A percentile compares a stretch with the other conserved stretches of the same genome.
These are phyloP conservation scores for Pelargonium citronellum DNA, from an alignment of 441 rosid species.

Conservation along the genomic window DNA sequence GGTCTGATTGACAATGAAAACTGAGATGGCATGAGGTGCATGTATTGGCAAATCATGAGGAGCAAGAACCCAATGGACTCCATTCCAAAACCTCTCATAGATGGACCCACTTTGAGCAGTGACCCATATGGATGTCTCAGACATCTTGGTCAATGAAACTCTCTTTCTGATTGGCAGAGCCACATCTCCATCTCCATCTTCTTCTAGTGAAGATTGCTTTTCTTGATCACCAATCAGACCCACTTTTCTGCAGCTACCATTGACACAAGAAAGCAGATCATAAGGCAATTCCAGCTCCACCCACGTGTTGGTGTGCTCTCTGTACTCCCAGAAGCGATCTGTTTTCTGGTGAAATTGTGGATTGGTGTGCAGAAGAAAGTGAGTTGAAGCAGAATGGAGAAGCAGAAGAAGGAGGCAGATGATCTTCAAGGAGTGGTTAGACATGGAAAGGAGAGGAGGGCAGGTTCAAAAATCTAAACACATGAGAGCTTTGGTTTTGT, in stretches of 20 bases:
- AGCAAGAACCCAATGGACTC: slow-evolving; percentile 65
- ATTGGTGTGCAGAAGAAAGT: slow-evolving; percentile 32
- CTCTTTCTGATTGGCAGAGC: slow-evolving; percentile 51
- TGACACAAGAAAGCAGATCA: slow-evolving; percentile 51
- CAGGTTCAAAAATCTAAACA: no score
- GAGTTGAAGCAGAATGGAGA: slow-evolving; percentile 29
- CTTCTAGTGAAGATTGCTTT: slow-evolving; percentile 21
- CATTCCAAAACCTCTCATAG: slow-evolving; percentile 74
- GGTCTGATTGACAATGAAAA: slow-evolving; percentile 52
- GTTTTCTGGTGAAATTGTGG: slow-evolving; percentile 50
- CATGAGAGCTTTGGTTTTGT: no score
- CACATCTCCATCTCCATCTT: slow-evolving; percentile 22
- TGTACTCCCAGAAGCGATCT: slow-evolving; percentile 59
- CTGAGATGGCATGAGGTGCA: slow-evolving; percentile 43
- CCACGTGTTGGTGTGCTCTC: slow-evolving; percentile 53
- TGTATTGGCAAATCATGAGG: slow-evolving; percentile 51
- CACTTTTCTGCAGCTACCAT: slow-evolving; percentile 48
- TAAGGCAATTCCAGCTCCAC: slow-evolving; percentile 56
- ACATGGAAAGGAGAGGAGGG: not conserved
- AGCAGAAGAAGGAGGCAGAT: slow-evolving; percentile 27
- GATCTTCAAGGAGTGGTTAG: slow-evolving; percentile 10
- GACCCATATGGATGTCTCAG: slow-evolving; percentile 62
- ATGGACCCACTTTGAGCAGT: slow-evolving; percentile 63
- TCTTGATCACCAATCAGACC: slow-evolving; percentile 38
- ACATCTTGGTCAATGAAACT: slow-evolving; percentile 53